These are phyloP conservation scores for Lactarius psammicola DNA, from an alignment of 768 basidiomycete genomes.

Conservation along the genomic window DNA sequence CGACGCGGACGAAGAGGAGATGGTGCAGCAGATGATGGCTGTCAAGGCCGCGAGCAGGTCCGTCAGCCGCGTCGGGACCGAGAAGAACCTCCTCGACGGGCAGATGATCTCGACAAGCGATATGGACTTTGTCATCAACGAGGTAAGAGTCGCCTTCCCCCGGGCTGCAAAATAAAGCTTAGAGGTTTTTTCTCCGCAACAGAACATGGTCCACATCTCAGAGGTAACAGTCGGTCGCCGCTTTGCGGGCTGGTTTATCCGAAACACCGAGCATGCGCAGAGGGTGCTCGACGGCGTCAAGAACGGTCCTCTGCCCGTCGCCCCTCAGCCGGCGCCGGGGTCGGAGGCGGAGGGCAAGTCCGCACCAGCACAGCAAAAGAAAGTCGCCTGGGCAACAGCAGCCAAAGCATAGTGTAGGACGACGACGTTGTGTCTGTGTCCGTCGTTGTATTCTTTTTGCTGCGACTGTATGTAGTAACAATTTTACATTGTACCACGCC, in stretches of 20 bases:
- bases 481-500: neutral
- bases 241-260: constrained; percentile 97
- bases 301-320: constrained; percentile 49
- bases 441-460: neutral
- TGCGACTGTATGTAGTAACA: neutral
- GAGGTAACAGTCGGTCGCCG: constrained; percentile 92
- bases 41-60: constrained; percentile 88
- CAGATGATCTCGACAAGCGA: constrained; percentile 88
- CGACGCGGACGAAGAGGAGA: constrained; percentile 88
- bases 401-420: constrained; percentile 6
- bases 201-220: constrained; percentile 97
- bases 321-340: constrained; percentile 1
- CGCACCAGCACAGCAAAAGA: constrained; percentile 20
- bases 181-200: neutral
- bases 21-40: constrained; percentile 96
- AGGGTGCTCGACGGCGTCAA: constrained; percentile 80
- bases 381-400: constrained; percentile 26
- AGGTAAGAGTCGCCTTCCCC: constrained; percentile 70
- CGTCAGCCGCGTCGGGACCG: constrained; percentile 53
- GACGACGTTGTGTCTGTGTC: neutral
- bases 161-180: too few species aligned
- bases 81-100: constrained; percentile 70
- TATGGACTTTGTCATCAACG: constrained; percentile 92
- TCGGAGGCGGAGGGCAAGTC: constrained; percentile 21
- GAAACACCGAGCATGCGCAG: constrained; percentile 90